Base-by-base conservation (phyloP, 1,284 basidiomycete genomes). In the Boletus mariae region DNA sequence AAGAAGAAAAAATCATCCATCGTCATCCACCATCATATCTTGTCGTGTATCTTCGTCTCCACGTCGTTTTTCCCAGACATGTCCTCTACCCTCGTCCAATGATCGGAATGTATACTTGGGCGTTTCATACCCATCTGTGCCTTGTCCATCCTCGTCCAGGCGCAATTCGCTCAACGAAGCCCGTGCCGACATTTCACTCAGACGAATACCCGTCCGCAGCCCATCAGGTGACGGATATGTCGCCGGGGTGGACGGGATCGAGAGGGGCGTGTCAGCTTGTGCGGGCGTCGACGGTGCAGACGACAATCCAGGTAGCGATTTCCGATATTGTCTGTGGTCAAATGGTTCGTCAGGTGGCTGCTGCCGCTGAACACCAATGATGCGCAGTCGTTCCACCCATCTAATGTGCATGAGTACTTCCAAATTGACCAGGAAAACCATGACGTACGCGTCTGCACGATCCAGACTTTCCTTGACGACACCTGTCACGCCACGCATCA, bases 381-480 rank as follows among this genome's bases (percentile, higher is more conserved):
- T 75, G 5, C 87, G 80, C 26, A 92, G 72, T 8, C 90, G 80
- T 51, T 88, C 87, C 35, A 92, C 87, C 90, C 90, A 91, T 41
- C 86, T 89, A 41, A 12, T 26, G 17, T 53, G 29, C 45, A n/a
- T 57, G 20, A 58, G 48, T 13, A 51, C 4, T 32, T 51, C 28
- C 50, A 40, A 32, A 40, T 49, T 26, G 20, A 34, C 26, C 46
- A 44, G 45, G 23, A 26, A 41, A 29, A 51, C 12, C 23, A 57
- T 32, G 6, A 86, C 89, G 61, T 72, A 94, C 79, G 86, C 80
- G 68, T 96, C 94, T 31, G 93, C 94, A 49, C 88, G 78, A 63
- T 94, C 92, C 64, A 96, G 75, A 57, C 86, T 91, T 58, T 95
- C 93, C 62, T 85, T 88, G 61, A 95, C 90, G 20, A 95, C 90